Evolutionary conservation across 768 basidiomycete genomes (phyloP), one percentile per base, ranked within the genome.

Genomic region (Amanita rimosa): DNA sequence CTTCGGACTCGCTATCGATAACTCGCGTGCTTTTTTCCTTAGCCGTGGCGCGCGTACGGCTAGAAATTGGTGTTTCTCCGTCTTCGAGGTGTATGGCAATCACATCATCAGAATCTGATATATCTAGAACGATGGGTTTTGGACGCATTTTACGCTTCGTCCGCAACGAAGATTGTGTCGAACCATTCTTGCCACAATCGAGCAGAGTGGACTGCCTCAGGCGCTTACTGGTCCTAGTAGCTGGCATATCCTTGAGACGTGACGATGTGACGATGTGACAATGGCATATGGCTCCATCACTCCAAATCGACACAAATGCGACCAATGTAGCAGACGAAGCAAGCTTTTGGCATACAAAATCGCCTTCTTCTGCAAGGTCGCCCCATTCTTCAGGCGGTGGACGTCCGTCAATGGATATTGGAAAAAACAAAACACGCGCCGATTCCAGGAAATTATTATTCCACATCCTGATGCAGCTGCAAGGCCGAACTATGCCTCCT

Each of bases 371-470:
- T 14, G 14, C 35, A n/a, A 29, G n/a, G 5, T 26, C 35, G 2
- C 29, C 21, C 8, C 11, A 21, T 16, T 49, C 48, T 17, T 34
- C 48, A 31, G 35, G 27, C 13, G 48, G 43, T n/a, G 48, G 43
- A 17, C 22, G 22, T 26, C 39, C 41, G 2, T 43, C 48, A 22
- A 26, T 16, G 21, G 40, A 49, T 41, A 4, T 43, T 35, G 40
- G 62, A 53, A 63, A 67, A 24, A 62, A 60, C 46, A 73, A 71
- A 53, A 72, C 73, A 24, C 67, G 67, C 29, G 73, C 75, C 46
- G 86, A 86, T 60, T 77, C 81, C 7, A 74, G 78, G 43, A 88
- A 88, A 59, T 67, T 87, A 19, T 67, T 89, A 3, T 71, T 75
- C 0, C 78, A 83, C 58, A 66, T 86, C 24, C 65, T 90, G 13